phyloP scores from a whole-genome alignment of 2,329 filamentous ascomycete species.

The Aspergillus vadensis region DNA sequence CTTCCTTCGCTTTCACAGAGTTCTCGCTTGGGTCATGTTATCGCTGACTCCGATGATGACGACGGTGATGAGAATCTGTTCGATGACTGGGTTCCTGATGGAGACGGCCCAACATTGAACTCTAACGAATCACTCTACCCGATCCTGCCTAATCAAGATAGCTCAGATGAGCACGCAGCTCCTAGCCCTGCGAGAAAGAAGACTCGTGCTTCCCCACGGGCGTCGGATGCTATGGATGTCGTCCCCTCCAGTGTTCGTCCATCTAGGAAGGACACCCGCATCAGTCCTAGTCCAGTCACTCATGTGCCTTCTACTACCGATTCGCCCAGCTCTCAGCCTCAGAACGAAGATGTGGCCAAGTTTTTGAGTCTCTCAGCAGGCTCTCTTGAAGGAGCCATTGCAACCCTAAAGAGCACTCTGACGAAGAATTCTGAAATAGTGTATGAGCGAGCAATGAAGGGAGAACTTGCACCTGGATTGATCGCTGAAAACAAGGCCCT shows the following conservation, averaged over 20 bases:
- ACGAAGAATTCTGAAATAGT: slow-evolving; percentile 41
- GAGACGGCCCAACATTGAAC: slow-evolving; percentile 26
- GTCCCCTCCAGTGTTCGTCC: background rate
- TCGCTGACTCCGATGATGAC: slow-evolving; percentile 39
- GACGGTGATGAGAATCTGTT: slow-evolving; percentile 32
- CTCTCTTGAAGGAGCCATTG: slow-evolving; percentile 30
- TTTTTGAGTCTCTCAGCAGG: slow-evolving; percentile 35
- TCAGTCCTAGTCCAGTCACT: slow-evolving; percentile 17
- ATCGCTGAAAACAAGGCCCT: slow-evolving; percentile 39
- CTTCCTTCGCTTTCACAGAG: slow-evolving; percentile 4
- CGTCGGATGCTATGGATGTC: slow-evolving; percentile 5
- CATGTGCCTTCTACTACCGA: slow-evolving; percentile 9
- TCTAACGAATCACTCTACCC: slow-evolving; percentile 33
- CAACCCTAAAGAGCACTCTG: slow-evolving; percentile 33
- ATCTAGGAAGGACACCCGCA: background rate
- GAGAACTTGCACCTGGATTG: slow-evolving; percentile 35
- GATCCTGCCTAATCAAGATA: slow-evolving; percentile 28
- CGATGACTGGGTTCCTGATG: slow-evolving; percentile 26
- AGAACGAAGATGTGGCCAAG: slow-evolving; percentile 29
- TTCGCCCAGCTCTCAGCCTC: slow-evolving; percentile 17
- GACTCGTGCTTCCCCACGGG: slow-evolving; percentile 5
- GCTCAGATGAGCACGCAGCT: slow-evolving; percentile 11
- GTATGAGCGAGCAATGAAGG: slow-evolving; percentile 42
- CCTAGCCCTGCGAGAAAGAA: slow-evolving; percentile 2
- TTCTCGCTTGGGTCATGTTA: slow-evolving; percentile 23